phyloP scores from a whole-genome alignment of 75 land plant genomes.

The Ceratopteris richardii region DNA sequence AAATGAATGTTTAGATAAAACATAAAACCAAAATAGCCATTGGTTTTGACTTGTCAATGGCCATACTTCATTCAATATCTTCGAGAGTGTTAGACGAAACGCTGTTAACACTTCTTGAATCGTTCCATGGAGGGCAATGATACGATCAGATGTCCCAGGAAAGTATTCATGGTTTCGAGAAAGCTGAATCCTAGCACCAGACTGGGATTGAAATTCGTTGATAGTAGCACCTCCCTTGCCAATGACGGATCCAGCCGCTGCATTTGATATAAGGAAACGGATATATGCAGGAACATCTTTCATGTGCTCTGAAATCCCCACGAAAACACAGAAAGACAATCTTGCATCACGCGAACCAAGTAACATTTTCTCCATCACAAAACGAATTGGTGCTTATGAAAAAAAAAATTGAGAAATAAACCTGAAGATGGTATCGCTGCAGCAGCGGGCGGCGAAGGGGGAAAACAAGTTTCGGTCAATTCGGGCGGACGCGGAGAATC shows the following conservation, averaged over 20 bases:
- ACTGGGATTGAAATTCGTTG: constrained; percentile 73
- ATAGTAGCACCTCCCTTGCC: constrained; percentile 93
- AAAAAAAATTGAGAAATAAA: not conserved
- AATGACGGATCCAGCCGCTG: constrained; percentile 86
- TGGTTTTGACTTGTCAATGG: too few species aligned
- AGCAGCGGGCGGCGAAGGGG: not conserved
- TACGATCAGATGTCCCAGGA: constrained; percentile 84
- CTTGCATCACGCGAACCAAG: not conserved
- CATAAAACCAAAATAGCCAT: not conserved
- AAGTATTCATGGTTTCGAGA: constrained; percentile 82
- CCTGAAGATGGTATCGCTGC: not conserved
- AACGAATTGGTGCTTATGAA: not conserved
- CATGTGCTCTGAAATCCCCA: constrained; percentile 15
- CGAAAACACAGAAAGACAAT: not conserved
- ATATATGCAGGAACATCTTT: constrained; percentile 23
- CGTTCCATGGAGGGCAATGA: constrained; percentile 62
- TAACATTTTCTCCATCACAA: not conserved
- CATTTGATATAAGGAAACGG: constrained; percentile 74
- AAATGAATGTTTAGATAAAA: not conserved
- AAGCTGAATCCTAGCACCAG: constrained; percentile 82
- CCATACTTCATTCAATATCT: constrained; percentile 65
- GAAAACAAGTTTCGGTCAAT: not conserved
- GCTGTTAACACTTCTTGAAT: constrained; percentile 60
- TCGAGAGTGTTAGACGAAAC: constrained; percentile 51
- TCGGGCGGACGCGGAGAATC: constrained; percentile 5